A percentile compares a stretch with the other conserved stretches of the same genome.
These are phyloP conservation scores for Fusarium anguioides DNA, from an alignment of 2,329 filamentous ascomycete species.

Conservation along the genomic window DNA sequence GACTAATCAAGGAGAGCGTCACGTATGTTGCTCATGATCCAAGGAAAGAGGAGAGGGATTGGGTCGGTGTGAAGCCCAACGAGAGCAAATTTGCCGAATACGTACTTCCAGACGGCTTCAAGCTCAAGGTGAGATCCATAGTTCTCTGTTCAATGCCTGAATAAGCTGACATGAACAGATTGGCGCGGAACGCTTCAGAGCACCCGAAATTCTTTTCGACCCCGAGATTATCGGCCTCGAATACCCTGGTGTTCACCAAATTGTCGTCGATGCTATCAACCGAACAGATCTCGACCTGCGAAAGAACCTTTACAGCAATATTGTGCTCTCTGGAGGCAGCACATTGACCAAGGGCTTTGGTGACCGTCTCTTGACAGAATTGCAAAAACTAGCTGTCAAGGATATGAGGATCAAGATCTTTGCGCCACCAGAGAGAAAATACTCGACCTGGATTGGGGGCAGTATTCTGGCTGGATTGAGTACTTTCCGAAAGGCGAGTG, in stretches of 20 bases:
- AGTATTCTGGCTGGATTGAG: slow-evolving; percentile 96
- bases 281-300: slow-evolving; percentile 95
- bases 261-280: slow-evolving; percentile 95
- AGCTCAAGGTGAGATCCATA: slow-evolving; percentile 77
- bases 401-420: slow-evolving; percentile 99
- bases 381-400: slow-evolving; percentile 93
- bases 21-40: slow-evolving; percentile 93
- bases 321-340: slow-evolving; percentile 94
- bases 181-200: slow-evolving; percentile 92
- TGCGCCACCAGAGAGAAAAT: slow-evolving; percentile 96
- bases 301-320: slow-evolving; percentile 94
- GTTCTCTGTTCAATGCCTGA: too few species aligned
- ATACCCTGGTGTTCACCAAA: slow-evolving; percentile 97
- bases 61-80: slow-evolving; percentile 82
- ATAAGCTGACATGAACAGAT: slow-evolving; percentile 64
- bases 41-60: slow-evolving; percentile 95
- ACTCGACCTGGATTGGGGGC: slow-evolving; percentile 98
- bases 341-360: slow-evolving; percentile 98
- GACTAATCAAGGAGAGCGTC: slow-evolving; percentile 94
- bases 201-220: slow-evolving; percentile 97
- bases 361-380: slow-evolving; percentile 89
- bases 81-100: slow-evolving; percentile 87
- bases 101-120: slow-evolving; percentile 89
- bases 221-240: slow-evolving; percentile 95
- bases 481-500: slow-evolving; percentile 93